Base-by-base conservation (phyloP, 179 eudicot species). In the Beta lomatogona region DNA sequence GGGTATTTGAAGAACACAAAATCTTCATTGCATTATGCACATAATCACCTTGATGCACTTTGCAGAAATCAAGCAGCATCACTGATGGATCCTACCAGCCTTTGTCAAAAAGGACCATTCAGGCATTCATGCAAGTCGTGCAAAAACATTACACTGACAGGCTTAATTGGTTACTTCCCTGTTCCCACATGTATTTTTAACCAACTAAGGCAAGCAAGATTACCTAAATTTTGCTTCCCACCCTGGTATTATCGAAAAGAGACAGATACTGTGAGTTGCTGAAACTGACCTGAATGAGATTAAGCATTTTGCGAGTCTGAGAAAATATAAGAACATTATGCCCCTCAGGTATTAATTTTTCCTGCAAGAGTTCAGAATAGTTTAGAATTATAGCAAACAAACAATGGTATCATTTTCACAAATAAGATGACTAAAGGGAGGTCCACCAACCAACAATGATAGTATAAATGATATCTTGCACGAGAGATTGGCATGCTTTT, bases 221-320 rank as follows among this genome's bases (percentile, higher is more conserved):
- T 18, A 8, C 72, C 2, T 9, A 12, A 22, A 10, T 52, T 46
- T 10, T 6, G 19, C 57, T 31, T 9, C 45, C 45, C 46, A 28
- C 71, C 18, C 15, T 12, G 2, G 19, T 9, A 13, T 10, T 14
- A 31, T 5, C 15, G 36, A 66, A 28, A 31, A 31, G 53, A 6
- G 53, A 1, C 21, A 25, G 8, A 18, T 67, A 31, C n/a, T 67
- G 4, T 9, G 46, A 58, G 66, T 21, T 55, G n/a, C 69, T 16
- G 22, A 80, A 76, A 79, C 85, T 68, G 45, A 94, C 99, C 95
- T 96, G 97, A 77, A 96, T 93, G 76, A 90, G 89, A 89, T 97
- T 87, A 60, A 97, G 92, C 99, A 97, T 97, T 88, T 97, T 97
- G 81, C 98, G 93, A n/a, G 98, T 93, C 86, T 97, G 99, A 65